phyloP scores from a whole-genome alignment of 2,329 filamentous ascomycete genomes.

The Pseudogymnoascus sp. region DNA sequence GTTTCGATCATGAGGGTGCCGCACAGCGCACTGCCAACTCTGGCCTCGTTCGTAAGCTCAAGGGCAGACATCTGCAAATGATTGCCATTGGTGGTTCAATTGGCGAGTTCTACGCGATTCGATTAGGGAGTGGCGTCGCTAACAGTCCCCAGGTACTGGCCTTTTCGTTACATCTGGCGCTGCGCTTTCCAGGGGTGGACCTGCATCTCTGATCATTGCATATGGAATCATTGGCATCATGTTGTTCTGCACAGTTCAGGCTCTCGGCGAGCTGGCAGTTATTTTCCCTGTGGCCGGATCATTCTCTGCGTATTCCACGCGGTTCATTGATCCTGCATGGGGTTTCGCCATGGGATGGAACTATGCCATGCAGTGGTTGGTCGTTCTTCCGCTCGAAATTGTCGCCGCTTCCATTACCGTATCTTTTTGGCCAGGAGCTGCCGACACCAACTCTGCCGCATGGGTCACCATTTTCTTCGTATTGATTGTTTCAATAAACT shows the following conservation, averaged over 20 bases:
- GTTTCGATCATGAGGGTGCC: constrained; percentile 55
- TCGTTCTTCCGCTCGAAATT: constrained; percentile 75
- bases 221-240: constrained; percentile 73
- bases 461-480: constrained; percentile 74
- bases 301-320: constrained; percentile 83
- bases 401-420: constrained; percentile 80
- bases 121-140: background rate
- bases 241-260: constrained; percentile 87
- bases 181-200: constrained; percentile 63
- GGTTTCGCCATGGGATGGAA: constrained; percentile 95
- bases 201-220: constrained; percentile 69
- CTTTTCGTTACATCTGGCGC: constrained; percentile 66
- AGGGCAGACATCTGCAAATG: too few species aligned
- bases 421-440: constrained; percentile 61
- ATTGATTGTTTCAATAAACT: constrained; percentile 69
- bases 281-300: constrained; percentile 92
- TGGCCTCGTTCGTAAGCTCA: constrained; percentile 56
- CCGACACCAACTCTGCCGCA: constrained; percentile 48
- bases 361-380: constrained; percentile 80
- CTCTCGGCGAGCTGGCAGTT: constrained; percentile 84
- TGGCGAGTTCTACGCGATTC: constrained; percentile 36
- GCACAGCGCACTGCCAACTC: constrained; percentile 59
- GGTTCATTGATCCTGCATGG: constrained; percentile 93
- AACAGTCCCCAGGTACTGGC: constrained; percentile 52
- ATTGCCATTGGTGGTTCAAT: constrained; percentile 53